Evolutionary conservation across 257 asterid genomes (phyloP).

Genomic region (Lavandula angustifolia): DNA sequence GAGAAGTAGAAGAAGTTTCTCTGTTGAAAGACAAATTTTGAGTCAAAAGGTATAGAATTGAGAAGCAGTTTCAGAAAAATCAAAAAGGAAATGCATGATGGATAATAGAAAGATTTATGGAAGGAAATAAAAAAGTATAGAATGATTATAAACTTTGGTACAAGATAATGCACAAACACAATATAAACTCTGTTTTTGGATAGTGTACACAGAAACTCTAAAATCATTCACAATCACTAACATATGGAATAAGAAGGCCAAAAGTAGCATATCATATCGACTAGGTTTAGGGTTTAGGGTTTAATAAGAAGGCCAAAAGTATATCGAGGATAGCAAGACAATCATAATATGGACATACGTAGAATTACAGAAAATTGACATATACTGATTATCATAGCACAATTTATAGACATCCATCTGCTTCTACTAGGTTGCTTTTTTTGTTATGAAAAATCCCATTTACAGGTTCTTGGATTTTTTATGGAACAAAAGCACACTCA

Average conservation of each 20-base stretch:
- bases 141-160: neutral
- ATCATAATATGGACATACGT: neutral
- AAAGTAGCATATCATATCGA: neutral
- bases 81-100: neutral
- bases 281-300: too few relatives aligned
- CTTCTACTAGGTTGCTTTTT: neutral
- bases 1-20: slow-evolving; percentile 65
- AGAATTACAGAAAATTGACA: too few relatives aligned
- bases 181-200: neutral
- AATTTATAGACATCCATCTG: neutral
- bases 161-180: neutral
- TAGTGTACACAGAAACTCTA: neutral
- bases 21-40: slow-evolving; percentile 37
- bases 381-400: neutral
- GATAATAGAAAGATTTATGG: neutral
- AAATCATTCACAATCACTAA: neutral
- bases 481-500: neutral
- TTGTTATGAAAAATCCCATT: neutral
- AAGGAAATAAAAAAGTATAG: neutral
- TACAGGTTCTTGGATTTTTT: neutral
- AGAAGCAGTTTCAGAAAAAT: slow-evolving; percentile 10
- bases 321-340: neutral
- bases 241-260: neutral
- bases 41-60: slow-evolving; percentile 4
- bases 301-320: too few relatives aligned